Base-by-base conservation (phyloP, 768 basidiomycete genomes). In the Lactifluus rugatus region DNA sequence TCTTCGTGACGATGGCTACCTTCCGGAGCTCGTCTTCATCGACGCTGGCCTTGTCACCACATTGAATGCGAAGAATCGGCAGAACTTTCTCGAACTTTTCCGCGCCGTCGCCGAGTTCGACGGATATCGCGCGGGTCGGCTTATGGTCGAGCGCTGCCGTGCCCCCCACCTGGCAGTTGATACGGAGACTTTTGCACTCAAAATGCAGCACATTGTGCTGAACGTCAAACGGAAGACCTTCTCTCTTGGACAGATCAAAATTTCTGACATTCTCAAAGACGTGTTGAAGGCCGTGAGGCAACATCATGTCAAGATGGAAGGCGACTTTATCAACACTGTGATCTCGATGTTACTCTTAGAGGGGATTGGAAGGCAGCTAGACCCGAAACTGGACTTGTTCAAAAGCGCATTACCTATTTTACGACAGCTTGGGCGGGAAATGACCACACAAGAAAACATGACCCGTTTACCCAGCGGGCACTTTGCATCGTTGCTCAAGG, bases 291-390 rank as follows among this genome's bases (percentile, higher is more conserved):
- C 85, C 34, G 94, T 99, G 3, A 76, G 93, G 57, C 77, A 81
- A 63, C 94, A 97, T 70, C 95, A 96, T 68, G 96, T 98, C 62
- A 97, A 92, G 76, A 89, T 99, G 85, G 95, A 99, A 73, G 93
- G 87, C 14, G 96, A 98, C 70, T 99, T 99, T 68, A 85, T 98
- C 68, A 99, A 99, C 71, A 98, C 96, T 0, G 93, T 99, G 59
- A 87, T 99, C 58, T 90, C 89, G 10, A 92, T 97, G 56, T 72
- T 99, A 54, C 70, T 99, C 41, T 74, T 99, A 54, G 96, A 99
- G 72, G 96, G 96, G 1, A 97, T 99, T 64, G 96, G 96, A 21
- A 75, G 95, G 58, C 93, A 88, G 73, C 70, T 99, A 62, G 93
- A 99, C 71, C 94, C 96, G 1, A 77, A 78, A 13, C 73, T 98